A percentile compares a stretch with the other conserved stretches of the same genome.
Conservation (phyloP, 495 filamentous ascomycete genomes). For the Penicillium turbatum region DNA sequence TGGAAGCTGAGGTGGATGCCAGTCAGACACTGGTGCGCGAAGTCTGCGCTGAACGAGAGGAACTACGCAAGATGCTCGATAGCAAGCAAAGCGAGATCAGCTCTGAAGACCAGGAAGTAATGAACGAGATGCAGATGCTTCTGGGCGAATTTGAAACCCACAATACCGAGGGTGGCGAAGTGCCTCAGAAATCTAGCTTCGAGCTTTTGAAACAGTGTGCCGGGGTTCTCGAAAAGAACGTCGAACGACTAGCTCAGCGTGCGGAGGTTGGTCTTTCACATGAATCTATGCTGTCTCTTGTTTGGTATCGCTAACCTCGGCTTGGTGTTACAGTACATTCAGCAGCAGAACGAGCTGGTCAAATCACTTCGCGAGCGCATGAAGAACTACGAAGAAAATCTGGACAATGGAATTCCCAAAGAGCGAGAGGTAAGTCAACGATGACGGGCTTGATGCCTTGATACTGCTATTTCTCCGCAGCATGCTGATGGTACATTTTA, state of each 20-base stretch:
- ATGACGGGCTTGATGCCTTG: background rate
- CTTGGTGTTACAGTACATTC: conserved; percentile 47
- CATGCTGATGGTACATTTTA: conserved; percentile 25
- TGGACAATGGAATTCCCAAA: conserved; percentile 42
- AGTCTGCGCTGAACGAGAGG: conserved; percentile 41
- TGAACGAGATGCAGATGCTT: conserved; percentile 43
- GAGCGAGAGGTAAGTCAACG: conserved; percentile 43
- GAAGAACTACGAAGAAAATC: conserved; percentile 46
- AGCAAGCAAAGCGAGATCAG: conserved; percentile 37
- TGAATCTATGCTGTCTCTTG: background rate
- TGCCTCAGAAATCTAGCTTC: conserved; percentile 36
- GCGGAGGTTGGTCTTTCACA: conserved; percentile 40
- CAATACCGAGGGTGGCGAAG: conserved; percentile 31
- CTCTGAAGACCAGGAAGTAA: conserved; percentile 39
- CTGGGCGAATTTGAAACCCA: conserved; percentile 39
- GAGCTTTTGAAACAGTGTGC: conserved; percentile 43
- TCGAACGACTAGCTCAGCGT: conserved; percentile 43
- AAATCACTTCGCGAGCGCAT: conserved; percentile 55
- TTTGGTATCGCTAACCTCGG: conserved; percentile 11
- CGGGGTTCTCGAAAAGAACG: conserved; percentile 43
- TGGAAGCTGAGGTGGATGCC: conserved; percentile 42
- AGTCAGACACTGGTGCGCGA: conserved; percentile 38
- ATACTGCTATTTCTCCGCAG: background rate
- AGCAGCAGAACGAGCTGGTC: conserved; percentile 57
- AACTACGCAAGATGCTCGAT: conserved; percentile 41